Conservation (phyloP, 345 rosid genomes). For the Aquilaria yunnanensis region DNA sequence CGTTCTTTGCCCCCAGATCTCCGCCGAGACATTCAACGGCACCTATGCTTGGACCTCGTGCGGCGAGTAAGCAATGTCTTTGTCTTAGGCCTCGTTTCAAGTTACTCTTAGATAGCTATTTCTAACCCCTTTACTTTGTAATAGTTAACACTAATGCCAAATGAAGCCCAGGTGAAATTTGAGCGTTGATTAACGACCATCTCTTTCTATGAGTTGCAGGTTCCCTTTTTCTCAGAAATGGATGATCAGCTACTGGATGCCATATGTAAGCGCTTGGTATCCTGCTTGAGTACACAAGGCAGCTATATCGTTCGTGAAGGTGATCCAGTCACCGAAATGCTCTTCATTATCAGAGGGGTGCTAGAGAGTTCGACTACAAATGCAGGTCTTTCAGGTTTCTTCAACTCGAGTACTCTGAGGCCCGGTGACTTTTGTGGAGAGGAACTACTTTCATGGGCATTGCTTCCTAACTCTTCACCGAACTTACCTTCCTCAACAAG, state of each 20-base stretch:
- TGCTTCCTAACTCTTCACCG: too few relatives aligned
- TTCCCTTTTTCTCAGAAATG: slow-evolving; percentile 94
- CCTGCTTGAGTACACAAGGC: slow-evolving; percentile 72
- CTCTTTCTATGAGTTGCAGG: slow-evolving; percentile 31
- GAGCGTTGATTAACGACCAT: too few relatives aligned
- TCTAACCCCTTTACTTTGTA: too few relatives aligned
- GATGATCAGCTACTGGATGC: slow-evolving; percentile 95
- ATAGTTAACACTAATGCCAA: too few relatives aligned
- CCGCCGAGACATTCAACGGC: slow-evolving; percentile 82
- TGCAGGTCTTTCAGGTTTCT: slow-evolving; percentile 94
- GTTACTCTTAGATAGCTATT: too few relatives aligned
- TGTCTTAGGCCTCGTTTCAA: too few relatives aligned
- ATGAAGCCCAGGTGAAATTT: too few relatives aligned
- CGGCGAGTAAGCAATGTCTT: slow-evolving; percentile 54
- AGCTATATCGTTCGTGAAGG: slow-evolving; percentile 91
- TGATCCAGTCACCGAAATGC: slow-evolving; percentile 89
- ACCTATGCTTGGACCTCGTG: slow-evolving; percentile 90
- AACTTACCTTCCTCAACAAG: too few relatives aligned
- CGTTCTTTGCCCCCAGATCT: slow-evolving; percentile 81
- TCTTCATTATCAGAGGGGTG: slow-evolving; percentile 82
- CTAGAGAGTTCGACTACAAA: slow-evolving; percentile 90
- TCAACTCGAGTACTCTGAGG: slow-evolving; percentile 66
- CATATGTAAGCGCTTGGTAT: slow-evolving; percentile 81
- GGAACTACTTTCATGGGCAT: too few relatives aligned
- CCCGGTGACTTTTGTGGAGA: too few relatives aligned